Evolutionary conservation across 768 basidiomycete species (phyloP).

Genomic region (Pholiota molesta): DNA sequence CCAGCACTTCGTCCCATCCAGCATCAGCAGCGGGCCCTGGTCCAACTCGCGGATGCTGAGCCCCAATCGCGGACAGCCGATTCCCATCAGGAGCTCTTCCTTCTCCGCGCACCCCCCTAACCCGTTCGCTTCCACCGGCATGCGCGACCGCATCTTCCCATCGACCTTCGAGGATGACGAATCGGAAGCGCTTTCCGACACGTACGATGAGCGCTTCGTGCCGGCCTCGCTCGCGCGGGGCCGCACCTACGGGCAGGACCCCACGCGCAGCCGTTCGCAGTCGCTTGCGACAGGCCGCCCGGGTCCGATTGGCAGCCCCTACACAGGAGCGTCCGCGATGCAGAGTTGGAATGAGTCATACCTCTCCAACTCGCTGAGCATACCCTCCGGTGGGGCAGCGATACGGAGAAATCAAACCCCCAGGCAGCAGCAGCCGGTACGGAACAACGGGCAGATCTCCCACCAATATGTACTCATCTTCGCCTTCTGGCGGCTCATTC

Average conservation of each 20-base stretch:
- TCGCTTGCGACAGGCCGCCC: conserved; percentile 69
- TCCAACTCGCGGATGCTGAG: conserved; percentile 45
- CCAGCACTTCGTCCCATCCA: conserved; percentile 54
- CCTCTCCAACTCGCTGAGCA: conserved; percentile 61
- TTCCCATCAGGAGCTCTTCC: conserved; percentile 70
- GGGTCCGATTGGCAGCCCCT: conserved; percentile 54
- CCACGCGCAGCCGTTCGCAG: conserved; percentile 76
- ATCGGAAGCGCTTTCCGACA: conserved; percentile 62
- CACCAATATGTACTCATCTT: conserved; percentile 53
- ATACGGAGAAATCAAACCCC: conserved; percentile 67
- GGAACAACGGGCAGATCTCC: conserved; percentile 60
- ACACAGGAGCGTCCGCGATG: conserved; percentile 44
- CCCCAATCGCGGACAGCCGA: conserved; percentile 49
- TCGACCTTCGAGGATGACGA: conserved; percentile 87
- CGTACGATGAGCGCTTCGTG: conserved; percentile 60
- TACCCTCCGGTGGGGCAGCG: conserved; percentile 42
- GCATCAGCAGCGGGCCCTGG: conserved; percentile 50
- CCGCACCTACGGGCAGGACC: conserved; percentile 63
- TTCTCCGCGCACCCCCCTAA: conserved; percentile 60
- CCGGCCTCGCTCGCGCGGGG: conserved; percentile 53
- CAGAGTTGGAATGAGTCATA: conserved; percentile 65
- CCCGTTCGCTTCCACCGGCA: conserved; percentile 57
- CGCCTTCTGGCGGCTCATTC: conserved; percentile 43
- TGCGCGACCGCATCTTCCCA: conserved; percentile 70
- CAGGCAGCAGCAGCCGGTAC: conserved; percentile 66